A percentile compares a stretch with the other conserved stretches of the same genome.
These are phyloP conservation scores for Choiromyces venosus DNA, from an alignment of 495 filamentous ascomycete genomes.

Conservation along the genomic window DNA sequence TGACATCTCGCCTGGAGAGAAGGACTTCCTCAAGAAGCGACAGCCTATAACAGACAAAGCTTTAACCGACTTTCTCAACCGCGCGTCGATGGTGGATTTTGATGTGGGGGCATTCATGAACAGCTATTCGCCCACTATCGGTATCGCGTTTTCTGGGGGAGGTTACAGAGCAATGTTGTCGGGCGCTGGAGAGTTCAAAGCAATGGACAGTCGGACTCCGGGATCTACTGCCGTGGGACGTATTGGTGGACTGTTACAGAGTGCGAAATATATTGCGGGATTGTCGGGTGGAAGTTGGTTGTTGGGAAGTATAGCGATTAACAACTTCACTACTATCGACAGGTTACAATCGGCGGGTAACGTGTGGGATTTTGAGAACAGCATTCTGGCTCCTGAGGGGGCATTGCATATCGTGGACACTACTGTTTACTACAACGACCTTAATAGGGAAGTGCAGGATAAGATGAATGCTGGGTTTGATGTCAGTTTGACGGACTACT, in stretches of 20 bases:
- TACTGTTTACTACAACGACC: conserved; percentile 60
- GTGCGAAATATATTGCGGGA: conserved; percentile 76
- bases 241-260: conserved; percentile 79
- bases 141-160: conserved; percentile 60
- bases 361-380: conserved; percentile 71
- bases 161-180: conserved; percentile 86
- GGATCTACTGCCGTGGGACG: conserved; percentile 62
- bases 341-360: conserved; percentile 55
- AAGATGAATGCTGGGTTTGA: conserved; percentile 71
- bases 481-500: conserved; percentile 79
- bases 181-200: conserved; percentile 79
- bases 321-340: conserved; percentile 79
- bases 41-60: conserved; percentile 56
- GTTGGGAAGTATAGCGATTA: conserved; percentile 74
- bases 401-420: conserved; percentile 46
- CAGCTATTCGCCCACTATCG: conserved; percentile 57
- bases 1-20: conserved; percentile 32
- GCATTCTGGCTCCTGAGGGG: conserved; percentile 60
- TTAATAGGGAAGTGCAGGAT: conserved; percentile 56
- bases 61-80: conserved; percentile 66
- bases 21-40: conserved; percentile 44
- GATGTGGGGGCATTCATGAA: conserved; percentile 68
- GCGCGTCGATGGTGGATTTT: conserved; percentile 68
- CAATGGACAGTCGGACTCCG: conserved; percentile 70
- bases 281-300: conserved; percentile 87